phyloP scores from a whole-genome alignment of 2,329 filamentous ascomycete genomes.

The Diaporthe vexans region DNA sequence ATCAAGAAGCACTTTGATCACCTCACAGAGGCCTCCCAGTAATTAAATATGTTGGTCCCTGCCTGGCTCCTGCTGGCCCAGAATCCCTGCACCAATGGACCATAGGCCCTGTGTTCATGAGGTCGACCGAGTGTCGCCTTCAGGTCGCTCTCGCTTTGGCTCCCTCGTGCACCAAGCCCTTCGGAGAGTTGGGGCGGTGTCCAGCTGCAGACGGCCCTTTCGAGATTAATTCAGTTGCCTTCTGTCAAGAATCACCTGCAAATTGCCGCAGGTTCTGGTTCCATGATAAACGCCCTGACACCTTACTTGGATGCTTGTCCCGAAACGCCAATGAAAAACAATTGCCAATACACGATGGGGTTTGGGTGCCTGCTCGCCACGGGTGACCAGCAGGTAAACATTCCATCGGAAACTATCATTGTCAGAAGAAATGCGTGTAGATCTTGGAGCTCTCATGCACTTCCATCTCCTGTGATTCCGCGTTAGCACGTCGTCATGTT shows the following conservation, averaged over 20 bases:
- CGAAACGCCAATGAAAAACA: constrained; percentile 55
- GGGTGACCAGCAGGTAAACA: constrained; percentile 32
- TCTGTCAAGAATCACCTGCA: constrained; percentile 20
- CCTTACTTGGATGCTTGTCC: constrained; percentile 46
- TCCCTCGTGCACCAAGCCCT: constrained; percentile 21
- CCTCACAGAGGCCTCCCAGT: constrained; percentile 41
- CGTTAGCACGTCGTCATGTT: constrained; percentile 56
- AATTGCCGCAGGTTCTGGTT: constrained; percentile 37
- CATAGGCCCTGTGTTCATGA: constrained; percentile 6
- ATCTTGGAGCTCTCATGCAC: constrained; percentile 99
- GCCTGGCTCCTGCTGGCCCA: constrained; percentile 30
- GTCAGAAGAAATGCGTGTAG: constrained; percentile 99
- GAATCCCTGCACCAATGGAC: constrained; percentile 25
- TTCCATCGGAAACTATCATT: constrained; percentile 49
- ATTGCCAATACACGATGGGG: constrained; percentile 65
- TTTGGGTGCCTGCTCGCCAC: constrained; percentile 37
- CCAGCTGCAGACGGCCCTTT: constrained; percentile 19
- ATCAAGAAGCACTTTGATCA: constrained; percentile 47
- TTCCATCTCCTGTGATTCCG: constrained; percentile 89
- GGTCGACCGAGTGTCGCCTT: neutral
- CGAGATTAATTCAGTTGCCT: constrained; percentile 39
- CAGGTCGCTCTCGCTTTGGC: constrained; percentile 16
- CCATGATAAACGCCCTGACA: constrained; percentile 46
- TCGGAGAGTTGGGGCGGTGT: neutral
- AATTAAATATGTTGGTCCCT: constrained; percentile 44